Conservation (phyloP, 2,329 filamentous ascomycete genomes). For the Hymenoscyphus scutula region DNA sequence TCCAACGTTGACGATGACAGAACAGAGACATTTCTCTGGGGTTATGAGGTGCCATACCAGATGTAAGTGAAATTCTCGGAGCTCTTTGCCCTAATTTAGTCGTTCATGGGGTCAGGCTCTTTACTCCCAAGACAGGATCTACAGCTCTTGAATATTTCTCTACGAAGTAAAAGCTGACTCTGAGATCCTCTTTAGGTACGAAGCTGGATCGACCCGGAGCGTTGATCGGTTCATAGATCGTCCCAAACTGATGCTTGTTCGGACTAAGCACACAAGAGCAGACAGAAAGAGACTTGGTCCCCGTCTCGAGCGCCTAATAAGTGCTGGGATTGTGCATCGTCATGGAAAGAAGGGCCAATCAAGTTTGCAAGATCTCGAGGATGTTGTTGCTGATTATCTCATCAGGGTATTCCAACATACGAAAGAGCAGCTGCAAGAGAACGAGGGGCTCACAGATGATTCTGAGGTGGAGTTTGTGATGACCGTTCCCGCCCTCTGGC, state of each 20-base stretch:
- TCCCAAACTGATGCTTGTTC: background rate
- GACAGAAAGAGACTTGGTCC: background rate
- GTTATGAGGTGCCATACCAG: conserved; percentile 15
- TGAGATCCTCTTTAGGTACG: too few species aligned
- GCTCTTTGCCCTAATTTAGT: too few species aligned
- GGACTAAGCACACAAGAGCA: background rate
- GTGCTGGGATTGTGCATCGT: background rate
- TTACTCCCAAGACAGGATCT: too few species aligned
- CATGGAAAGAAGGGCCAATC: background rate
- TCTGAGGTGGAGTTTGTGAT: conserved; percentile 18
- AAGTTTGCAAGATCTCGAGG: background rate
- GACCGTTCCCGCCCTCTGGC: conserved; percentile 20
- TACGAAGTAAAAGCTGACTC: too few species aligned
- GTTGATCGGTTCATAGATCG: background rate
- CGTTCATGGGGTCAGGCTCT: too few species aligned
- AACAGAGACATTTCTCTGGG: conserved; percentile 17
- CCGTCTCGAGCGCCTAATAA: background rate
- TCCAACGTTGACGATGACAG: conserved; percentile 3
- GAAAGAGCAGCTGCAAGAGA: conserved; percentile 15
- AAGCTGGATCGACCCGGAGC: background rate
- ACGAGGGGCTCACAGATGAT: conserved; percentile 11
- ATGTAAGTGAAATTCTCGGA: too few species aligned
- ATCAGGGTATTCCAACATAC: background rate
- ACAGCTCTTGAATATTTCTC: too few species aligned
- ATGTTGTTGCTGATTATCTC: background rate